These are phyloP conservation scores for Calonectria leucothoes DNA, from an alignment of 2,329 filamentous ascomycete species.

Conservation along the genomic window DNA sequence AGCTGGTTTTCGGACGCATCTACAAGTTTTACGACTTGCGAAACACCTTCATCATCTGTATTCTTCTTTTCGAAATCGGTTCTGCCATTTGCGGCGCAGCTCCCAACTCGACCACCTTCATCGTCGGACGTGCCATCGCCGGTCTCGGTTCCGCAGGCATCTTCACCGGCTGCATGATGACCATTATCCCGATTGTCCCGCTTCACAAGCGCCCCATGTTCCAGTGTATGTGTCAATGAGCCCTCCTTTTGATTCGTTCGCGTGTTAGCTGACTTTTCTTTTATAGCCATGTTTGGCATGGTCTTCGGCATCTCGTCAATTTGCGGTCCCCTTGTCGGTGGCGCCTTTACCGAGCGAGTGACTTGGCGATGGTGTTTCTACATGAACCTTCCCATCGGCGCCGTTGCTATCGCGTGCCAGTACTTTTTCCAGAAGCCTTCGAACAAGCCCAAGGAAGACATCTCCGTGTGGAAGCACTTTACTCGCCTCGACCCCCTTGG, in stretches of 20 bases:
- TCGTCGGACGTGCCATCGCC: conserved; percentile 67
- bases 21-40: conserved; percentile 66
- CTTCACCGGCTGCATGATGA: conserved; percentile 67
- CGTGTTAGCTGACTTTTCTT: conserved; percentile 24
- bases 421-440: conserved; percentile 61
- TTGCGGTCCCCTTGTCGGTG: conserved; percentile 64
- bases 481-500: conserved; percentile 69
- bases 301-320: conserved; percentile 67
- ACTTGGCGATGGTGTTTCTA: conserved; percentile 71
- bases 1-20: conserved; percentile 65
- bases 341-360: conserved; percentile 60
- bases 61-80: conserved; percentile 66
- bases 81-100: conserved; percentile 67
- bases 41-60: conserved; percentile 57
- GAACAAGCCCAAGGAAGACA: conserved; percentile 42
- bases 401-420: conserved; percentile 60
- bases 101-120: conserved; percentile 64
- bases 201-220: conserved; percentile 70
- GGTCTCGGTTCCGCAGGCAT: conserved; percentile 68
- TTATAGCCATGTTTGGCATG: conserved; percentile 61
- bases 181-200: conserved; percentile 69
- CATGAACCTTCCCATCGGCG: conserved; percentile 68
- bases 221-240: conserved; percentile 51
- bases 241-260: not conserved
- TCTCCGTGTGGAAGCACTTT: conserved; percentile 55